Evolutionary conservation across 805 yeast species (phyloP).

Genomic region (Suhomyces kilbournensis): DNA sequence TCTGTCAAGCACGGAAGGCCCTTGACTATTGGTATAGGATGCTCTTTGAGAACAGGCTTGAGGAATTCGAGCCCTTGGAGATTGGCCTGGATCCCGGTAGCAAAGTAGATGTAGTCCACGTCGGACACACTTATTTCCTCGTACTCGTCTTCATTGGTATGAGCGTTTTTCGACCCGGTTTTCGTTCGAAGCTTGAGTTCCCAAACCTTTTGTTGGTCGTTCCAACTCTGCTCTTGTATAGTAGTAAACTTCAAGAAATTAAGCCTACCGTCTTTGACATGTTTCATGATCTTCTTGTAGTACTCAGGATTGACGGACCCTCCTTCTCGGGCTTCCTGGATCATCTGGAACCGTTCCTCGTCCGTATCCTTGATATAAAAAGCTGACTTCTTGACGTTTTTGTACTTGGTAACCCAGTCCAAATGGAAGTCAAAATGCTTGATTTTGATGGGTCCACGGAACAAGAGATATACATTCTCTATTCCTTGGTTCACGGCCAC

Average conservation of each 20-base stretch:
- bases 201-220: constrained; percentile 24
- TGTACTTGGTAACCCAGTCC: constrained; percentile 51
- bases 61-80: constrained; percentile 28
- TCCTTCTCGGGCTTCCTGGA: constrained; percentile 42
- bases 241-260: constrained; percentile 26
- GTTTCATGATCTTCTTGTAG: constrained; percentile 27
- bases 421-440: constrained; percentile 48
- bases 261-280: constrained; percentile 29
- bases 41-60: constrained; percentile 20
- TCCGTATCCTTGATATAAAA: constrained; percentile 43
- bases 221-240: constrained; percentile 25
- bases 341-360: constrained; percentile 39
- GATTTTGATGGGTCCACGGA: constrained; percentile 38
- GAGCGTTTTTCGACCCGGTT: constrained; percentile 4
- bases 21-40: constrained; percentile 29
- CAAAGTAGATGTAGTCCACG: constrained; percentile 38
- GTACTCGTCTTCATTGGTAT: constrained; percentile 3
- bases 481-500: constrained; percentile 31
- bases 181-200: constrained; percentile 10
- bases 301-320: constrained; percentile 48
- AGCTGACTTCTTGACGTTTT: constrained; percentile 42
- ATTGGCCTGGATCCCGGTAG: constrained; percentile 40
- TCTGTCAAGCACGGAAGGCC: constrained; percentile 46
- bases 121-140: not conserved
- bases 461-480: constrained; percentile 28